A percentile compares a stretch with the other conserved stretches of the same genome.
These are phyloP conservation scores for Pichia sp. DNA, from an alignment of 1,139 yeast genomes.

Conservation along the genomic window DNA sequence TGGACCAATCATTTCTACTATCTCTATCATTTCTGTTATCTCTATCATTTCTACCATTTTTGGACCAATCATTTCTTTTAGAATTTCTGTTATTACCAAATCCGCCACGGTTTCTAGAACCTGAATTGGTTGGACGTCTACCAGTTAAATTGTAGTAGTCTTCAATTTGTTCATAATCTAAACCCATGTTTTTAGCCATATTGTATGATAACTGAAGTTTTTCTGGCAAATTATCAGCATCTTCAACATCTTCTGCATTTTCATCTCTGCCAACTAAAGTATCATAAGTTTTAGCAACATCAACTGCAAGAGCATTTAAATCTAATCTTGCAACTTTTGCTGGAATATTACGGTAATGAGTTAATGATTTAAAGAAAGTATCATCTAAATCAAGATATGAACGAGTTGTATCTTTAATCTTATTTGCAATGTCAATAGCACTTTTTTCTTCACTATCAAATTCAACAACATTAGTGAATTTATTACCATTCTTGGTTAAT, in stretches of 20 bases:
- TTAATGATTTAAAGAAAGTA: conserved; percentile 31
- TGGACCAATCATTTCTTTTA: conserved; percentile 13
- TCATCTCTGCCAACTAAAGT: conserved; percentile 6
- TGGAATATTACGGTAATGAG: conserved; percentile 31
- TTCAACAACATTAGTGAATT: conserved; percentile 36
- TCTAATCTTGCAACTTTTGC: conserved; percentile 20
- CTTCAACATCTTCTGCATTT: background rate
- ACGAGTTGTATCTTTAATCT: conserved; percentile 23
- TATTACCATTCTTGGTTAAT: conserved; percentile 45
- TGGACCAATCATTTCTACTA: conserved; percentile 1
- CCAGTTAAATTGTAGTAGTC: conserved; percentile 13
- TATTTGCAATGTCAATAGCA: conserved; percentile 24
- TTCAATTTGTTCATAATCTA: conserved; percentile 13
- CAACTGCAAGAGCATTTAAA: conserved; percentile 19
- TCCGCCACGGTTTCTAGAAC: conserved; percentile 12
- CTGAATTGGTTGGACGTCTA: conserved; percentile 9
- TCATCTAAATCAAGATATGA: conserved; percentile 25
- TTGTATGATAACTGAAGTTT: conserved; percentile 11
- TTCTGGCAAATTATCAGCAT: conserved; percentile 1
- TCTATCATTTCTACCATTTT: conserved; percentile 8
- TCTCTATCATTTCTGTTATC: conserved; percentile 8
- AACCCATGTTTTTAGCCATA: conserved; percentile 14
- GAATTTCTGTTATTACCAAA: conserved; percentile 14
- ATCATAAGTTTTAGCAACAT: conserved; percentile 14
- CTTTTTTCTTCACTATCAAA: conserved; percentile 10